Conservation (phyloP, 2,329 filamentous ascomycete species). For the Cladophialophora chaetospira region DNA sequence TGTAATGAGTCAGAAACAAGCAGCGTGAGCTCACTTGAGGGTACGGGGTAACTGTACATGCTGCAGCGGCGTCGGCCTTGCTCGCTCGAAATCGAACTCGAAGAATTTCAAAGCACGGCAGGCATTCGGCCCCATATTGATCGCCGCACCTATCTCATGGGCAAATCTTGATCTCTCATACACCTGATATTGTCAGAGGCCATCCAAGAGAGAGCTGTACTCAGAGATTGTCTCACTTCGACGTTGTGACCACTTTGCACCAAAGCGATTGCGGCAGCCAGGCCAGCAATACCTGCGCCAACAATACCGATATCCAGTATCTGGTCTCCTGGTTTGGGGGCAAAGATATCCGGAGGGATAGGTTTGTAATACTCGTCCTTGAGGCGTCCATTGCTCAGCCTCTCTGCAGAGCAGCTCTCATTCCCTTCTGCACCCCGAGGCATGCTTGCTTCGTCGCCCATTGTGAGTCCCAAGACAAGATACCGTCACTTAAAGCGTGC, state of each 20-base stretch:
- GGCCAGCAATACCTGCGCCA: conserved; percentile 38
- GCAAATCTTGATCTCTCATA: conserved; percentile 36
- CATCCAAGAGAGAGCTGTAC: neutral
- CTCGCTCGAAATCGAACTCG: conserved; percentile 32
- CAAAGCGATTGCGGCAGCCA: conserved; percentile 37
- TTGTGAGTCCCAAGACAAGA: neutral
- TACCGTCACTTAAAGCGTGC: neutral
- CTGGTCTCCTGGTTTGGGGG: conserved; percentile 20
- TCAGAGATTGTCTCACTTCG: conserved; percentile 28
- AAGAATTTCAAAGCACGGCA: conserved; percentile 30
- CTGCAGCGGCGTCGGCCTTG: conserved; percentile 6
- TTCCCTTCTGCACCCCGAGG: neutral
- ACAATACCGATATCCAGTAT: conserved; percentile 28
- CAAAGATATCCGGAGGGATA: conserved; percentile 12
- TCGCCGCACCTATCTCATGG: conserved; percentile 37
- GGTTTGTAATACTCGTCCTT: conserved; percentile 19
- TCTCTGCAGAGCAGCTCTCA: neutral
- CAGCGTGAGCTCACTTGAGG: neutral
- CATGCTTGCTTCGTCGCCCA: neutral
- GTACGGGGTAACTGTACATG: neutral
- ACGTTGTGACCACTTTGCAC: conserved; percentile 38
- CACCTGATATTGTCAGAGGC: conserved; percentile 28
- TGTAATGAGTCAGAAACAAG: neutral
- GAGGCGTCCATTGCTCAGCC: conserved; percentile 4
- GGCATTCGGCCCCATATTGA: conserved; percentile 37